phyloP scores from a whole-genome alignment of 1,284 basidiomycete species.

The Mixia osmundae region DNA sequence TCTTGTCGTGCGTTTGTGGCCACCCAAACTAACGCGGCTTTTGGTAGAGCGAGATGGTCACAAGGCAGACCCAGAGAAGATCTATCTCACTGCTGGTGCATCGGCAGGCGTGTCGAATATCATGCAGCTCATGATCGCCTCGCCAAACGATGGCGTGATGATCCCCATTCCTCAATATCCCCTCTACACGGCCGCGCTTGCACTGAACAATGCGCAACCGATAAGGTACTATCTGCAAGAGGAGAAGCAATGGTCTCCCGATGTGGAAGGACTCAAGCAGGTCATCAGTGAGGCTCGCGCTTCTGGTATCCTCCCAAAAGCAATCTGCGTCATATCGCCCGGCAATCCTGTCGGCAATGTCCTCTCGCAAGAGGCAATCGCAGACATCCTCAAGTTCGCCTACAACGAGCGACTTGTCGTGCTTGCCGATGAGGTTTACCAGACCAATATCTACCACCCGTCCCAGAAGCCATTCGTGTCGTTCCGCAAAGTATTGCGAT shows the following conservation, averaged over 20 bases:
- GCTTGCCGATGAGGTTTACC: conserved; percentile 88
- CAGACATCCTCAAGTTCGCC: conserved; percentile 50
- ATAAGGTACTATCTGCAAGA: conserved; percentile 81
- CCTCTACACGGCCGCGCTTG: conserved; percentile 81
- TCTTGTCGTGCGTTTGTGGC: not conserved
- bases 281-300: conserved; percentile 42
- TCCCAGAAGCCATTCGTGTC: conserved; percentile 52
- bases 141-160: conserved; percentile 43
- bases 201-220: conserved; percentile 54
- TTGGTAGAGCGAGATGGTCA: conserved; percentile 59
- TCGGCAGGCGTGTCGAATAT: conserved; percentile 76
- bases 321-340: conserved; percentile 83
- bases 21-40: not conserved
- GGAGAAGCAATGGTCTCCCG: conserved; percentile 60
- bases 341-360: conserved; percentile 83
- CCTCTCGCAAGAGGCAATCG: conserved; percentile 44
- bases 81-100: conserved; percentile 86
- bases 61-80: conserved; percentile 55
- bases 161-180: conserved; percentile 99
- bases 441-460: conserved; percentile 56
- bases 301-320: conserved; percentile 44
- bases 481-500: conserved; percentile 63
- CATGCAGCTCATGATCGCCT: conserved; percentile 50
- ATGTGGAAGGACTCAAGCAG: conserved; percentile 39
- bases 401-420: conserved; percentile 64